These are phyloP conservation scores for Geotrichum europaeum DNA, from an alignment of 1,139 yeast genomes.

Conservation along the genomic window DNA sequence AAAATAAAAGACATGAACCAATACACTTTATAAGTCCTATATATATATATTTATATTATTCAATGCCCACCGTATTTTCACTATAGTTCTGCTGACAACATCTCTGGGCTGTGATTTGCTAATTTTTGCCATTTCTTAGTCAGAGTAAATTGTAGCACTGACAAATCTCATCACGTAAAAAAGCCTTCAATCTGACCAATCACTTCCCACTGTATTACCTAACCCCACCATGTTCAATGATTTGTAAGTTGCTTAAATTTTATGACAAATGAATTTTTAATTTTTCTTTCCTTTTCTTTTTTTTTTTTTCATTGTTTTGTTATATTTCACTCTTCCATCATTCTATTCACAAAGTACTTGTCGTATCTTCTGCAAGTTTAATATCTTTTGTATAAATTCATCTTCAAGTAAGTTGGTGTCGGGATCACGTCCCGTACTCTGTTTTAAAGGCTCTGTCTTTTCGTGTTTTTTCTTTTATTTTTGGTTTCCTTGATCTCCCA, in stretches of 20 bases:
- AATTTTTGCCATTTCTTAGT: neutral
- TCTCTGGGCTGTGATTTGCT: neutral
- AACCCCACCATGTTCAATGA: neutral
- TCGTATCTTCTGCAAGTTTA: neutral
- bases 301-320: neutral
- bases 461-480: neutral
- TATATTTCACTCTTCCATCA: neutral
- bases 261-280: neutral
- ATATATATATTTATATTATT: too few relatives aligned
- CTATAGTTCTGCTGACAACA: neutral
- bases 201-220: neutral
- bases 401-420: neutral
- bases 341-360: neutral
- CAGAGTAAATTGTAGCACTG: neutral
- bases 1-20: too few relatives aligned
- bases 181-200: slow-evolving; percentile 3
- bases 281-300: neutral
- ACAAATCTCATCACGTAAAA: slow-evolving; percentile 8
- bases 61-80: neutral
- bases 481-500: neutral
- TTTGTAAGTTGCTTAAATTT: neutral
- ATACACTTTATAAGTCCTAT: neutral
- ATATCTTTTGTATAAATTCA: neutral
- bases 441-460: neutral
- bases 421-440: neutral